A percentile compares a stretch with the other conserved stretches of the same genome.
Conservation (phyloP, 257 asterid genomes). For the Solanum virginianum region DNA sequence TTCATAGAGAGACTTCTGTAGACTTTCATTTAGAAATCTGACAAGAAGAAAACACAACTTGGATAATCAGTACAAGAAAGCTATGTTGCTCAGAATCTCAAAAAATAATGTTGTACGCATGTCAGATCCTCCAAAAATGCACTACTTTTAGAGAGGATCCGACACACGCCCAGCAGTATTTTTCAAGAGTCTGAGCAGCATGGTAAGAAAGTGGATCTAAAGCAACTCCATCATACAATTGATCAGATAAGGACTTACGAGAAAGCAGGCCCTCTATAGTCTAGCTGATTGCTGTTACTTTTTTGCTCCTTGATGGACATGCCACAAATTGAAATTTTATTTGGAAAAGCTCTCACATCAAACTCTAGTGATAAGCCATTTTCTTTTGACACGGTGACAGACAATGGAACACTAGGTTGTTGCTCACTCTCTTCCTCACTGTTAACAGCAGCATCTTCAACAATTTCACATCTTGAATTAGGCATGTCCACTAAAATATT, state of each 20-base stretch:
- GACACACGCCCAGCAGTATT: background rate
- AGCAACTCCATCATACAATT: background rate
- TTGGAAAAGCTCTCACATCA: conserved; percentile 7
- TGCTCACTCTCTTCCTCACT: background rate
- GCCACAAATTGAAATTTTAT: background rate
- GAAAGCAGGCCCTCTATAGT: background rate
- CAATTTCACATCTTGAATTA: conserved; percentile 5
- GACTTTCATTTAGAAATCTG: background rate
- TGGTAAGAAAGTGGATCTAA: background rate
- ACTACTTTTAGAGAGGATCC: background rate
- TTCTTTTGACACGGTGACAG: conserved; percentile 1
- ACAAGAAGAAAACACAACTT: background rate
- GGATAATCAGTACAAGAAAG: background rate
- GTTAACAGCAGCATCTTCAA: background rate
- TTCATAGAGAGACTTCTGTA: background rate
- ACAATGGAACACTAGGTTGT: conserved; percentile 3
- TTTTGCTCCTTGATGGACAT: background rate
- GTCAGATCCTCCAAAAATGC: background rate
- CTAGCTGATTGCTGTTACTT: background rate
- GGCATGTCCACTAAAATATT: conserved; percentile 50
- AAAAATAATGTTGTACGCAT: background rate
- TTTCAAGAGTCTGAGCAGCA: background rate
- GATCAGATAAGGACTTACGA: background rate
- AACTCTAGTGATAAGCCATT: conserved; percentile 4
- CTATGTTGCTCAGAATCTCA: background rate